phyloP scores from a whole-genome alignment of 805 yeast species.

The Kuraishia ogatae region DNA sequence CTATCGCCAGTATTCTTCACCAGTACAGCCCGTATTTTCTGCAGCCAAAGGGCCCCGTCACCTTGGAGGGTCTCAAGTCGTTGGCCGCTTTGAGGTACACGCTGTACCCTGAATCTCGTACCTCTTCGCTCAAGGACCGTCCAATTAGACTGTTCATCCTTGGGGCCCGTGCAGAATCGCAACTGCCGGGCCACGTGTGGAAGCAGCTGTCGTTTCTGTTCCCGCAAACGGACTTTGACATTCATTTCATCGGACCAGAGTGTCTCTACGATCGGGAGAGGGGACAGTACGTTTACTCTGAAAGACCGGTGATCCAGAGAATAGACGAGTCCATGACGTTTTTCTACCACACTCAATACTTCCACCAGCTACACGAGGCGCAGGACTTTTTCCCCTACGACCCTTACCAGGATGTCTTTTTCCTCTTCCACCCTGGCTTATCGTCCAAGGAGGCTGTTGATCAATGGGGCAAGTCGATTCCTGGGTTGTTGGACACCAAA shows the following conservation, averaged over 20 bases:
- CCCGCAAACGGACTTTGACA: conserved; percentile 75
- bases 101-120: conserved; percentile 62
- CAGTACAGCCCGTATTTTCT: conserved; percentile 77
- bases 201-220: conserved; percentile 80
- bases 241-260: conserved; percentile 94
- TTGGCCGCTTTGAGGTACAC: conserved; percentile 89
- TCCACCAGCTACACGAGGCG: conserved; percentile 83
- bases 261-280: conserved; percentile 67
- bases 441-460: conserved; percentile 72
- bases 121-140: conserved; percentile 64
- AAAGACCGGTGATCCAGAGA: conserved; percentile 64
- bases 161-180: conserved; percentile 90
- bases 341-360: conserved; percentile 82
- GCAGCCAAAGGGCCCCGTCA: conserved; percentile 79
- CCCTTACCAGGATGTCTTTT: conserved; percentile 89
- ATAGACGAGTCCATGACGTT: conserved; percentile 67
- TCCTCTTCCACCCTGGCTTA: conserved; percentile 93
- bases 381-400: conserved; percentile 97
- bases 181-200: conserved; percentile 94
- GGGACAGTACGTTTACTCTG: conserved; percentile 46
- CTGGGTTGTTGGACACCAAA: conserved; percentile 84
- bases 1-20: conserved; percentile 78
- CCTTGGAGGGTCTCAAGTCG: conserved; percentile 89
- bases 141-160: conserved; percentile 84
- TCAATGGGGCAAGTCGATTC: conserved; percentile 78